Base-by-base conservation (phyloP, 768 basidiomycete genomes). In the Amanita jacksonii region DNA sequence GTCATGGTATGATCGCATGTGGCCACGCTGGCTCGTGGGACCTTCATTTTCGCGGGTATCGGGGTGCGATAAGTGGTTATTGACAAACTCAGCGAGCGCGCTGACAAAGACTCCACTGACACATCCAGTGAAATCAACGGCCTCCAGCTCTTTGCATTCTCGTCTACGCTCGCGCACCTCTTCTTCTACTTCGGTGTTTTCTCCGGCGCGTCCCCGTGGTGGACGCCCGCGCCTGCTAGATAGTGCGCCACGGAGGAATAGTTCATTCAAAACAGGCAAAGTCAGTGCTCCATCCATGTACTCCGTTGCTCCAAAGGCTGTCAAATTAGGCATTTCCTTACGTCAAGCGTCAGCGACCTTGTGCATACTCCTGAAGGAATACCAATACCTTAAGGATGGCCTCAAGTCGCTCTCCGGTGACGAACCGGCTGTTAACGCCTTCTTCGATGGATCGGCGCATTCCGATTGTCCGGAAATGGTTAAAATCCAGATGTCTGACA, bases 231-330 rank as follows among this genome's bases (percentile, higher is more conserved):
- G 70, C 0, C 77, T 77, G 32, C 79, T 76, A 20, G 82, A 81
- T 7, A 77, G 73, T 5, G 69, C 64, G 20, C 94, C 93, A 22
- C 94, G 81, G 48, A 98, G 77, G 54, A 99, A 80, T 13, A 99
- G 66, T 57, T 97, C 94, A 43, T 81, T 85, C 8, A 99, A 67
- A 13, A 98, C 92, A 0, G 81, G 70, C 12, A 86, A 66, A 9
- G 83, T 87, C 32, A 99, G 69, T 1, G 94, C 83, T 3, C 87
- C 83, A 52, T 99, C 94, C 88, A 99, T 97, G 59, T 97, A 99
- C 60, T 99, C 94, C 2, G 94, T 97, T 4, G 90, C 92, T n/a
- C 93, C 93, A 51, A 99, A 90, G 7, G 80, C 73, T 13, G 70
- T 70, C 8, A 98, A 67, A 51, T 91, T 91, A 0, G 90, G 88